Percentiles rank a stretch among this genome's conserved stretches.
Conservation (phyloP, 2,329 filamentous ascomycete genomes). For the Aspergillus aculeatus region DNA sequence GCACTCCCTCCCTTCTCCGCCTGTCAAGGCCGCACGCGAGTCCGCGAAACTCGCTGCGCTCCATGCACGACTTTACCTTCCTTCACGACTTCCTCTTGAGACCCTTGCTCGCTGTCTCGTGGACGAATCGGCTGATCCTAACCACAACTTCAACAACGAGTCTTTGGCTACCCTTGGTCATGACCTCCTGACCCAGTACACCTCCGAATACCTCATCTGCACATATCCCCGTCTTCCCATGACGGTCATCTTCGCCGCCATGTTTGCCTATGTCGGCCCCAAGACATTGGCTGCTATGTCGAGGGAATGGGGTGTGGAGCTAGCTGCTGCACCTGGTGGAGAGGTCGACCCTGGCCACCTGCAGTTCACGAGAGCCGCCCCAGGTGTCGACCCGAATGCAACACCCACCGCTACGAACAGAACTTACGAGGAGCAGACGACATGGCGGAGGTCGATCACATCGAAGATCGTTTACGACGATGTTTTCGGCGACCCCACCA, state of each 20-base stretch:
- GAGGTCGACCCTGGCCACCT: constrained; percentile 91
- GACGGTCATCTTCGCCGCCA: constrained; percentile 79
- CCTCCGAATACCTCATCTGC: constrained; percentile 81
- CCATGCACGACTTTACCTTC: constrained; percentile 82
- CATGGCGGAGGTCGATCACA: constrained; percentile 69
- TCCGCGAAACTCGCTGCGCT: constrained; percentile 92
- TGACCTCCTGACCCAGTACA: constrained; percentile 83
- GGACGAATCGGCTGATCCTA: constrained; percentile 77
- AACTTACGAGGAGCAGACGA: constrained; percentile 52
- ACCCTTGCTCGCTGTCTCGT: constrained; percentile 84
- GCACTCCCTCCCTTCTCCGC: constrained; percentile 66
- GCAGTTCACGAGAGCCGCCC: constrained; percentile 64
- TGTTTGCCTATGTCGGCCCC: constrained; percentile 78
- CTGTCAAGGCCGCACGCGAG: constrained; percentile 61
- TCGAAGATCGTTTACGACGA: constrained; percentile 79
- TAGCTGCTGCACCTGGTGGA: constrained; percentile 77
- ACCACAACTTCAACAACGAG: constrained; percentile 82
- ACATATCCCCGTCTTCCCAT: constrained; percentile 89
- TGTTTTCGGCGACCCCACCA: constrained; percentile 70
- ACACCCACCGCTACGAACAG: constrained; percentile 42
- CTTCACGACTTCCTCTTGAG: constrained; percentile 76
- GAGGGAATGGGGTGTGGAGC: constrained; percentile 87
- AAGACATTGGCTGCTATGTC: constrained; percentile 72
- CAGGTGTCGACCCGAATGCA: constrained; percentile 44
- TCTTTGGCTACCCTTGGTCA: constrained; percentile 78